Evolutionary conservation across 2,329 filamentous ascomycete species (phyloP), one percentile per base, ranked within the genome.

Genomic region (Epichloe glyceriae): DNA sequence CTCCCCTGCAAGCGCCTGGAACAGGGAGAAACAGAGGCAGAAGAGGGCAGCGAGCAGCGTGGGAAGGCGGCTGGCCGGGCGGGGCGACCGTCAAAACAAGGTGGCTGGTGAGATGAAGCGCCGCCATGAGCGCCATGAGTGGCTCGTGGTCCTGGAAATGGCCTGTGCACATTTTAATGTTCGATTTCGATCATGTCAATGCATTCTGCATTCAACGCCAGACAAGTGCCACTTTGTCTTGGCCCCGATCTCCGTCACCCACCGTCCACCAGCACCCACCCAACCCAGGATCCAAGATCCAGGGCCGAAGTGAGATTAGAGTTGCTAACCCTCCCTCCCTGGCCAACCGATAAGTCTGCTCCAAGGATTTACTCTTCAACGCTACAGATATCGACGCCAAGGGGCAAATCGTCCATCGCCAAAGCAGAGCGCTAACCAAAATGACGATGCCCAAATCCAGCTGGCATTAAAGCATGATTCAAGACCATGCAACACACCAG

Each of bases 41-140:
- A 30, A 30, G 26, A 8, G 26, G 26, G 26, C 26, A 38, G 15
- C 12, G 15, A 0, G 35, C 8, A 6, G 12, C 35, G 35, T 7
- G 15, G 35, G 35, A 5, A 17, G 41, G 20, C 59, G 41, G 20
- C 59, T 41, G 60, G 56, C 12, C 20, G 11, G 54, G 58, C 49
- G 60, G 56, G 60, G 62, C 58, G 56, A 58, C 55, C 55, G 55
- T 38, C 45, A 57, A 65, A 66, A 61, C 58, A 53, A 56, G 59
- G 64, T 58, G 61, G 61, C 64, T 66, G 64, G 64, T 53, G 60
- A 52, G 39, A n/a, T 20, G 46, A 43, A 35, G 30, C 5, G 30
- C 19, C 39, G 20, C 15, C 15, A 5, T 19, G 47, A 44, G 17
- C 39, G 20, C 15, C 15, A 5, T 19, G 47, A 44, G 17, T 50